A percentile compares a stretch with the other conserved stretches of the same genome.
These are phyloP conservation scores for Letharia columbiana DNA, from an alignment of 495 filamentous ascomycete species.

Conservation along the genomic window DNA sequence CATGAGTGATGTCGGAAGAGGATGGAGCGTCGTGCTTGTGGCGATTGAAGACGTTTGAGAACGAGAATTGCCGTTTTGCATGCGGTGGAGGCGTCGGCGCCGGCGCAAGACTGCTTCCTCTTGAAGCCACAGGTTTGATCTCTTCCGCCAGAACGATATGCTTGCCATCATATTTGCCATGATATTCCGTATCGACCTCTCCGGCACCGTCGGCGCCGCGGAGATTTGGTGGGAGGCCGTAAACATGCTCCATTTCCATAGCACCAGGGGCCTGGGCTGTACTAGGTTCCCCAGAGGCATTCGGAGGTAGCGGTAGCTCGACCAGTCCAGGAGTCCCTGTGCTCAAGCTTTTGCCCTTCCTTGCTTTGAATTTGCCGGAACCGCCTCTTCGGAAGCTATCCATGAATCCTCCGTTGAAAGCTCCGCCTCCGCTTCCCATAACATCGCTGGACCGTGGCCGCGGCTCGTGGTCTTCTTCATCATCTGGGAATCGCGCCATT, in stretches of 20 bases:
- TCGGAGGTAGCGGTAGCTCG: slow-evolving; percentile 31
- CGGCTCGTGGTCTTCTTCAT: slow-evolving; percentile 39
- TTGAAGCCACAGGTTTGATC: slow-evolving; percentile 24
- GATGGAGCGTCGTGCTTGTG: slow-evolving; percentile 33
- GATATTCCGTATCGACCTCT: slow-evolving; percentile 10
- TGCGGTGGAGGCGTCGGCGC: slow-evolving; percentile 37
- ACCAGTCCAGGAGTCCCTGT: slow-evolving; percentile 26
- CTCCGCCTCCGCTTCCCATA: slow-evolving; percentile 22
- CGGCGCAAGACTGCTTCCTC: slow-evolving; percentile 28
- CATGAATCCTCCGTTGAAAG: slow-evolving; percentile 39
- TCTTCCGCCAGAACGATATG: slow-evolving; percentile 39
- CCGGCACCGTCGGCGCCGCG: slow-evolving; percentile 3
- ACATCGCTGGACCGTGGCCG: slow-evolving; percentile 28
- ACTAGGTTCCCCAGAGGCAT: slow-evolving; percentile 19
- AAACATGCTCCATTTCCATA: slow-evolving; percentile 30
- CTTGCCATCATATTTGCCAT: slow-evolving; percentile 2
- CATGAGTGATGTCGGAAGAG: slow-evolving; percentile 24
- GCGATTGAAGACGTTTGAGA: slow-evolving; percentile 68
- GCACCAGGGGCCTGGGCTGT: slow-evolving; percentile 9
- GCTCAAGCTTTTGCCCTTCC: slow-evolving; percentile 16
- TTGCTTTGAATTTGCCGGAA: slow-evolving; percentile 27
- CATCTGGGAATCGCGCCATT: slow-evolving; percentile 74
- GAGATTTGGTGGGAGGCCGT: slow-evolving; percentile 24
- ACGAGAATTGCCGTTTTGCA: slow-evolving; percentile 76
- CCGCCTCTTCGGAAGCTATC: slow-evolving; percentile 49